Evolutionary conservation across 495 filamentous ascomycete genomes (phyloP).

Genomic region (Aspergillus wentii): DNA sequence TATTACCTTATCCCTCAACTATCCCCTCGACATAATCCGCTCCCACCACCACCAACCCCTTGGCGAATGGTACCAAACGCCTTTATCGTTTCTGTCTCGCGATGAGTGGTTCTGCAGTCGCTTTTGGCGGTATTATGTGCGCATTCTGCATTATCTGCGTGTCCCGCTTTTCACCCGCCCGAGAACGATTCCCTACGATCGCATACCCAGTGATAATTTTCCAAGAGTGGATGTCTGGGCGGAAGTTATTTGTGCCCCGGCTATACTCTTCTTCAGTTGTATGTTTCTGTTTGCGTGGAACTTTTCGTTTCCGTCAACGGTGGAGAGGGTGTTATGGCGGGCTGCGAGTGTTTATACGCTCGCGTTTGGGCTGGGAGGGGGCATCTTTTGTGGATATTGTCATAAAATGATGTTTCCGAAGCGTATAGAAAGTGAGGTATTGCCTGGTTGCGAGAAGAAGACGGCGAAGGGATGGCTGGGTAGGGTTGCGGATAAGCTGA

Average conservation of each 20-base stretch:
- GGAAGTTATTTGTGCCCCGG: conserved; percentile 9
- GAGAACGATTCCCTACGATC: conserved; percentile 10
- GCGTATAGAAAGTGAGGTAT: no score
- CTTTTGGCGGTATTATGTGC: conserved; percentile 15
- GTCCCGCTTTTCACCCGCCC: conserved; percentile 12
- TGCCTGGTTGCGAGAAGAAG: no score
- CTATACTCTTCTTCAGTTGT: conserved; percentile 11
- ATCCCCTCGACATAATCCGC: no score
- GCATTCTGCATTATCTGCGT: conserved; percentile 12
- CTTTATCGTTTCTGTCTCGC: conserved; percentile 17
- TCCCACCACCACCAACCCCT: no score
- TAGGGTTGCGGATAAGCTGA: conserved; percentile 7
- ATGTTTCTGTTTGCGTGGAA: conserved; percentile 28
- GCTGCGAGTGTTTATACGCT: conserved; percentile 10
- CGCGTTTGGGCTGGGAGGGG: conserved; percentile 8
- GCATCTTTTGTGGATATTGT: conserved; percentile 2
- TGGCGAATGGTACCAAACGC: conserved; percentile 19
- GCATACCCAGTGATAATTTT: conserved; percentile 12
- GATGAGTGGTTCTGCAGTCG: conserved; percentile 14
- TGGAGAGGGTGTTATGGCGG: conserved; percentile 26
- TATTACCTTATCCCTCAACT: conserved; percentile 11
- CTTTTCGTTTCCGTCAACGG: conserved; percentile 15
- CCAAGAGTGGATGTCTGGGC: conserved; percentile 3
- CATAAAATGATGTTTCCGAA: conserved; percentile 2
- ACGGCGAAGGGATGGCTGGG: no score